These are phyloP conservation scores for Colletotrichum sp. DNA, from an alignment of 2,329 filamentous ascomycete species.

Conservation along the genomic window DNA sequence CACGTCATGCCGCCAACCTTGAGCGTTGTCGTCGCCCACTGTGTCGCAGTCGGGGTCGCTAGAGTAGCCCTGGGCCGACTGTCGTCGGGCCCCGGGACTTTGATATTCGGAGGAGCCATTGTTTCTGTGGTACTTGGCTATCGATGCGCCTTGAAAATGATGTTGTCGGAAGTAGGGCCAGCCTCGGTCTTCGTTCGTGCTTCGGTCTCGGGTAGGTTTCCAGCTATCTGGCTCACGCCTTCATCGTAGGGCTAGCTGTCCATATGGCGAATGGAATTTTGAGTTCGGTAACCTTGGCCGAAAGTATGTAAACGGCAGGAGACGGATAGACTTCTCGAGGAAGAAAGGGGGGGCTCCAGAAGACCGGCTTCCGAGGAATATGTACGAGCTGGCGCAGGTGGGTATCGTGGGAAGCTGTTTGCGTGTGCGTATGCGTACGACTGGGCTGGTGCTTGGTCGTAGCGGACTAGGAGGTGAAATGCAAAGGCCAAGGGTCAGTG, in stretches of 20 bases:
- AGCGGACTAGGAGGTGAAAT: background rate
- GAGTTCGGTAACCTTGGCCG: background rate
- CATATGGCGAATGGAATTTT: background rate
- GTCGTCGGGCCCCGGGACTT: conserved; percentile 48
- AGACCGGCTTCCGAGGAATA: conserved; percentile 23
- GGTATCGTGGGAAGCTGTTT: background rate
- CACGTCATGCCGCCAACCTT: conserved; percentile 88
- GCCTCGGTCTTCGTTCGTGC: conserved; percentile 6
- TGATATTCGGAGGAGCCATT: conserved; percentile 59
- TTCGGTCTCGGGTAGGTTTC: conserved; percentile 2
- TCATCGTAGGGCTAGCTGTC: conserved; percentile 18
- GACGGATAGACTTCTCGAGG: background rate
- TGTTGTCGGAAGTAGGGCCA: background rate
- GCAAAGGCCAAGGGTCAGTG: background rate
- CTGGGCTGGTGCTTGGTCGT: background rate
- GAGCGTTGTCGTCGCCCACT: conserved; percentile 89
- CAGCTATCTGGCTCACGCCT: conserved; percentile 1
- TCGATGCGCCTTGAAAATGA: background rate
- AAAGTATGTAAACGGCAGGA: background rate
- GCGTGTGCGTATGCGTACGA: background rate
- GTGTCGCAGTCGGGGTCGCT: conserved; percentile 47
- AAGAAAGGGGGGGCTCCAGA: conserved; percentile 5
- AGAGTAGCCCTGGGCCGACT: conserved; percentile 32
- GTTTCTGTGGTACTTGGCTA: background rate
- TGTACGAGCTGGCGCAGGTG: background rate